Conservation (phyloP, 1,284 basidiomycete genomes). For the Ceratobasidium sp. region DNA sequence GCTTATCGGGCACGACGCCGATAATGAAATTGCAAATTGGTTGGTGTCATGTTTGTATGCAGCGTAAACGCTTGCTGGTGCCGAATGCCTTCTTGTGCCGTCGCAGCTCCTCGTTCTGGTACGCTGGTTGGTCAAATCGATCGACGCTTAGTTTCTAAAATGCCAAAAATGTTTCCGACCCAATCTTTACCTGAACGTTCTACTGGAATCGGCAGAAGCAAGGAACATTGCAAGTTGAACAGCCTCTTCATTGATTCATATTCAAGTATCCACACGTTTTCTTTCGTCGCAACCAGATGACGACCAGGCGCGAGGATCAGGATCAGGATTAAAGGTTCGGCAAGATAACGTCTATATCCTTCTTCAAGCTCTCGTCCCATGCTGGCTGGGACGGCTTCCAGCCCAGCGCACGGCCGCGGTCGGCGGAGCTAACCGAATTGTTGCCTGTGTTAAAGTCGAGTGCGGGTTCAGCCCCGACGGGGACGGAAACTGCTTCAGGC, state of each 20-base stretch:
- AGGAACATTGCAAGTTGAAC: constrained; percentile 19
- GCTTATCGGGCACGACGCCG: constrained; percentile 20
- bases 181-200: too few relatives aligned
- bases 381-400: constrained; percentile 7
- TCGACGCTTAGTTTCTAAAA: too few relatives aligned
- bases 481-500: constrained; percentile 13
- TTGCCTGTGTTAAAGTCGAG: constrained; percentile 20
- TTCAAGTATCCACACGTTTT: constrained; percentile 15
- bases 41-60: background rate
- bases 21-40: constrained; percentile 37
- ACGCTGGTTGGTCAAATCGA: too few relatives aligned
- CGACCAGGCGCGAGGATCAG: constrained; percentile 9
- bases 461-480: background rate
- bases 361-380: background rate
- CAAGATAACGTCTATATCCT: constrained; percentile 8
- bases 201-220: background rate
- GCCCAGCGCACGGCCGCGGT: constrained; percentile 14
- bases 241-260: constrained; percentile 15
- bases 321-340: background rate
- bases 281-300: background rate
- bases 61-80: too few relatives aligned
- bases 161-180: too few relatives aligned
- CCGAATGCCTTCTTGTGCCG: too few relatives aligned
- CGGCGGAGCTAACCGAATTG: constrained; percentile 16
- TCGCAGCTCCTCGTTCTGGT: too few relatives aligned